phyloP scores from a whole-genome alignment of 768 basidiomycete species.

The Tephrocybe sp. region DNA sequence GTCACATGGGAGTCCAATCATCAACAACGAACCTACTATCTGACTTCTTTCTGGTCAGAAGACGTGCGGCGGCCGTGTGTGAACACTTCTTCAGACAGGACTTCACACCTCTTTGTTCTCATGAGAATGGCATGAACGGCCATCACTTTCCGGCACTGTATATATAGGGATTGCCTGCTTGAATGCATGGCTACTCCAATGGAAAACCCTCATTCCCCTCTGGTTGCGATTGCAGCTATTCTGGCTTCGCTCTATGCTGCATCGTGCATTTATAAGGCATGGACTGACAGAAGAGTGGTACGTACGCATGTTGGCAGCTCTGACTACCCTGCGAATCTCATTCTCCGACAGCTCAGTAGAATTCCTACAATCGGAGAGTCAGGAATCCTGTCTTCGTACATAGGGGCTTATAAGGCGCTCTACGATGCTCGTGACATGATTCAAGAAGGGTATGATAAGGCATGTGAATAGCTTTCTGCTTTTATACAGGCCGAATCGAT shows the following conservation, averaged over 20 bases:
- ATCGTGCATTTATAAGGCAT: conserved; percentile 2
- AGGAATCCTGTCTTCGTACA: conserved; percentile 29
- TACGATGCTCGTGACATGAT: conserved; percentile 25
- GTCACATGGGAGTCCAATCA: too few species aligned
- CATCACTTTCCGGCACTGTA: too few species aligned
- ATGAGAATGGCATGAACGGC: too few species aligned
- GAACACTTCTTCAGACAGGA: too few species aligned
- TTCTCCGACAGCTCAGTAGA: conserved; percentile 14
- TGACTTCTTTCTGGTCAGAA: too few species aligned
- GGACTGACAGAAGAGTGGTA: conserved; percentile 4
- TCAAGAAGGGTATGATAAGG: conserved; percentile 32
- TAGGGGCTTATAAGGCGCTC: conserved; percentile 25
- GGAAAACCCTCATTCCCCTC: not conserved
- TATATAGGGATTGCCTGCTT: too few species aligned
- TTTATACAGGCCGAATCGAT: not conserved
- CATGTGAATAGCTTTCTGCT: conserved; percentile 1
- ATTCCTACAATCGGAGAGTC: conserved; percentile 34
- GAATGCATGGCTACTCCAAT: not conserved
- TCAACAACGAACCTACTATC: too few species aligned
- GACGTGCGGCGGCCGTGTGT: too few species aligned
- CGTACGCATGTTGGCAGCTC: not conserved
- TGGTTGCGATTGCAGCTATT: not conserved
- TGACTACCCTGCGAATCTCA: not conserved
- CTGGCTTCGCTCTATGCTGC: conserved; percentile 6
- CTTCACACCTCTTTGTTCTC: too few species aligned